Evolutionary conservation across 805 yeast species (phyloP), one percentile per base, ranked within the genome.

Genomic region (Starmerella davenportii): DNA sequence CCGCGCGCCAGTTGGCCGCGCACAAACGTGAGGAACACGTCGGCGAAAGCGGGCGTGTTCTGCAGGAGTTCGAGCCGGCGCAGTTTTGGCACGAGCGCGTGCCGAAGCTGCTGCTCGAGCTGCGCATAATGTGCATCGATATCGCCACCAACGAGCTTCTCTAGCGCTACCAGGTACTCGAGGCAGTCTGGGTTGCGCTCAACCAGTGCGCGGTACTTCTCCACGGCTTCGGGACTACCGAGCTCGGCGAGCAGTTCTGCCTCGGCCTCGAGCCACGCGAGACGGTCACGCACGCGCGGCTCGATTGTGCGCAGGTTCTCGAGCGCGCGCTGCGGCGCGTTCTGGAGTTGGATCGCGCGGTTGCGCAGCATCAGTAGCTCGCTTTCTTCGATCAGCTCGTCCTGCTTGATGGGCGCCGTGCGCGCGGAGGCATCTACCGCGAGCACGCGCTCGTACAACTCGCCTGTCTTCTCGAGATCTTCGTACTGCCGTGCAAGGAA

Each of bases 151-250:
- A 23, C 25, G 9, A 23, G 9, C 11, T 7, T 7, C 53, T 87
- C 94, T 44, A 90, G 62, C 30, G 69, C 58, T 36, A 59, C 55
- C 55, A 81, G 85, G 53, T 81, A 82, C 11, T 56, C 61, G 28
- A 63, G 61, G 50, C 78, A 69, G 52, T 84, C 94, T 0, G 96
- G 93, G 55, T 87, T 87, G 52, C 94, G 73, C 54, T 78, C 72
- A 42, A 87, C 63, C 41, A 87, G 63, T 40, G 66, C 62, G 53
- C 93, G 70, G 53, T 75, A 79, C 30, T 71, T 64, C 36, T 68
- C 50, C 1, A 95, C 87, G 38, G 79, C 81, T 39, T 70, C 62
- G 13, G 53, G 51, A 33, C 64, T 60, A 8, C 73, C 78, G 42
- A 79, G 58, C 30, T 71, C 65, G 55, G 73, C 57, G 39, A 74